A percentile compares a stretch with the other conserved stretches of the same genome.
Conservation (phyloP, 805 yeast genomes). For the Cyberlindnera japonica region DNA sequence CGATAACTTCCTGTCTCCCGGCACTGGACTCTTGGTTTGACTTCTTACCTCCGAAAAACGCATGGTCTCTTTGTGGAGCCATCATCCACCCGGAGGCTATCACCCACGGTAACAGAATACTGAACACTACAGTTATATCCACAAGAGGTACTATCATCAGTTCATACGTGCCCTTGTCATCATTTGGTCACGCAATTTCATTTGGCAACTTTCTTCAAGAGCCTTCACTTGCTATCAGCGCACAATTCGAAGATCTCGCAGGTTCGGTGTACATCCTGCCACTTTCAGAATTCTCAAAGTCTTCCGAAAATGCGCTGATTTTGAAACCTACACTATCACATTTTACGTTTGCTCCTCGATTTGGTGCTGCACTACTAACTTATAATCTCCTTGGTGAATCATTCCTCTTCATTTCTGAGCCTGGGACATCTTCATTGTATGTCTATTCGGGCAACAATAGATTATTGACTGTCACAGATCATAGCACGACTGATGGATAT, state of each 20-base stretch:
- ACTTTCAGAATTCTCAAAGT: constrained; percentile 27
- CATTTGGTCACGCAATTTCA: constrained; percentile 45
- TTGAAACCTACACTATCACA: neutral
- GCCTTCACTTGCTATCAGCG: constrained; percentile 46
- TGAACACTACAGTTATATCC: neutral
- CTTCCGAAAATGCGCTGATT: neutral
- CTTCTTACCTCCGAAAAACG: constrained; percentile 22
- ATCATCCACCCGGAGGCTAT: constrained; percentile 9
- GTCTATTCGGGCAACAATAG: constrained; percentile 31
- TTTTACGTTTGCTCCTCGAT: constrained; percentile 31
- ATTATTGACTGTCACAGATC: constrained; percentile 28
- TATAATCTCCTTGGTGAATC: constrained; percentile 30
- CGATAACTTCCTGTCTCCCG: constrained; percentile 37
- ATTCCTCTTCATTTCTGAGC: constrained; percentile 45
- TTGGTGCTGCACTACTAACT: constrained; percentile 39
- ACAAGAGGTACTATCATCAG: constrained; percentile 14
- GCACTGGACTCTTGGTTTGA: constrained; percentile 41
- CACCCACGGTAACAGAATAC: too few relatives aligned
- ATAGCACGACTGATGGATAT: constrained; percentile 26
- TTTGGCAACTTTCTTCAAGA: constrained; percentile 39
- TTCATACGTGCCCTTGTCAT: constrained; percentile 27
- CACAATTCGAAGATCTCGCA: constrained; percentile 41
- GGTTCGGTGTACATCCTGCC: constrained; percentile 48
- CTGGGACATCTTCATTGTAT: constrained; percentile 46
- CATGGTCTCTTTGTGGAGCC: constrained; percentile 36